Evolutionary conservation across 2,329 filamentous ascomycete genomes (phyloP).

Genomic region (Calonectria honghensis): DNA sequence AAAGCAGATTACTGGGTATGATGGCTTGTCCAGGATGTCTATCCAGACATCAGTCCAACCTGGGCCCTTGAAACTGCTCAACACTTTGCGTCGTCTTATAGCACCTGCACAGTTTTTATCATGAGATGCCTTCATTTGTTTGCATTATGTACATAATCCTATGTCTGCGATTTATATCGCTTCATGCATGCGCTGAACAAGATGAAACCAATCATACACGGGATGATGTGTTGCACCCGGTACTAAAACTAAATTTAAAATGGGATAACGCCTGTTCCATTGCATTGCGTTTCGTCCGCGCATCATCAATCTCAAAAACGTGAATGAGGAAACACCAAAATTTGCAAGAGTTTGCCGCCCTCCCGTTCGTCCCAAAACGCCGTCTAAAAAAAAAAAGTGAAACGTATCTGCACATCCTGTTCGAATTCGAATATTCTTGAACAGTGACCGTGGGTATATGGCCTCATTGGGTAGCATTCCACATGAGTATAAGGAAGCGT

Average conservation of each 20-base stretch:
- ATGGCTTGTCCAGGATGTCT: too few species aligned
- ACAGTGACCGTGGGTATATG: slow-evolving; percentile 24
- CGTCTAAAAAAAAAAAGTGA: slow-evolving; percentile 26
- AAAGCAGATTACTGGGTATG: too few species aligned
- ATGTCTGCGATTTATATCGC: slow-evolving; percentile 10
- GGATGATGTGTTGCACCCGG: slow-evolving; percentile 33
- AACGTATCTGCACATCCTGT: slow-evolving; percentile 35
- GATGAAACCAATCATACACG: slow-evolving; percentile 40
- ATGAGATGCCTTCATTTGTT: slow-evolving; percentile 29
- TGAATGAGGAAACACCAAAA: slow-evolving; percentile 18
- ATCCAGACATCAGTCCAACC: too few species aligned
- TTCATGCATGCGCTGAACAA: slow-evolving; percentile 26
- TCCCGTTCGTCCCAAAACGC: slow-evolving; percentile 36
- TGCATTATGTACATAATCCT: slow-evolving; percentile 21
- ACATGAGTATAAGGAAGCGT: background rate
- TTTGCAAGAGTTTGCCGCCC: slow-evolving; percentile 15
- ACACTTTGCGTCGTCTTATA: background rate
- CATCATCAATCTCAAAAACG: slow-evolving; percentile 25
- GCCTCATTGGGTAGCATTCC: slow-evolving; percentile 16
- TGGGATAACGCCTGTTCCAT: slow-evolving; percentile 32
- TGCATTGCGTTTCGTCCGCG: slow-evolving; percentile 31
- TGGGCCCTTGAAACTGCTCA: background rate
- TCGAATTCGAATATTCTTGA: slow-evolving; percentile 4
- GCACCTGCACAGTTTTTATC: background rate
- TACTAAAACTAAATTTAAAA: slow-evolving; percentile 22